Evolutionary conservation across 1,139 yeast species (phyloP).

Genomic region (Protomyces macrosporus): DNA sequence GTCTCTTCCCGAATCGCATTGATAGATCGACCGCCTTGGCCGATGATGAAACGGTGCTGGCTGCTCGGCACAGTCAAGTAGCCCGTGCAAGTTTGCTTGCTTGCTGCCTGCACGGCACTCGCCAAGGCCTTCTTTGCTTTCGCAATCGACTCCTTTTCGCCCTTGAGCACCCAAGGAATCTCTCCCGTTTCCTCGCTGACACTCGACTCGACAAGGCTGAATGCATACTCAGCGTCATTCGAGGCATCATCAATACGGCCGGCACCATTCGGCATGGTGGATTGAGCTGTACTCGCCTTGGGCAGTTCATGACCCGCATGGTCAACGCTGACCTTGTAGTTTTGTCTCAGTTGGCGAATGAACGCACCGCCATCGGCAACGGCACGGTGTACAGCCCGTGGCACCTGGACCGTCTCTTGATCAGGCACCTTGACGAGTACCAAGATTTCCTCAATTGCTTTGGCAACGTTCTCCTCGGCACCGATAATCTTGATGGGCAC

Average conservation of each 20-base stretch:
- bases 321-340: slow-evolving; percentile 56
- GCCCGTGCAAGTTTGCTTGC: slow-evolving; percentile 43
- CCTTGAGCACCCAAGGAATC: slow-evolving; percentile 30
- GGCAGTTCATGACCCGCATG: slow-evolving; percentile 46
- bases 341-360: slow-evolving; percentile 52
- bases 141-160: slow-evolving; percentile 39
- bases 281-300: not conserved
- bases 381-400: slow-evolving; percentile 26
- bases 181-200: slow-evolving; percentile 42
- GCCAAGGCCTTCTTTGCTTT: slow-evolving; percentile 38
- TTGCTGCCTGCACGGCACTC: slow-evolving; percentile 31
- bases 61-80: slow-evolving; percentile 49
- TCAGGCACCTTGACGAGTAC: slow-evolving; percentile 54
- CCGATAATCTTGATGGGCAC: slow-evolving; percentile 41
- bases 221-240: slow-evolving; percentile 20
- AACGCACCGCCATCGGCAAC: slow-evolving; percentile 48
- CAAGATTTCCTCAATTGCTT: slow-evolving; percentile 39
- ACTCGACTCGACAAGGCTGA: slow-evolving; percentile 39
- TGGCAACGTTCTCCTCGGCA: slow-evolving; percentile 36
- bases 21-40: slow-evolving; percentile 69
- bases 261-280: slow-evolving; percentile 8
- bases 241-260: slow-evolving; percentile 26
- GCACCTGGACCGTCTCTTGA: slow-evolving; percentile 32
- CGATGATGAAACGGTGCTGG: slow-evolving; percentile 58
- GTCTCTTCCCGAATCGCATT: slow-evolving; percentile 57